Evolutionary conservation across 2,329 filamentous ascomycete genomes (phyloP).

Genomic region (Ascocoryne sarcoides): DNA sequence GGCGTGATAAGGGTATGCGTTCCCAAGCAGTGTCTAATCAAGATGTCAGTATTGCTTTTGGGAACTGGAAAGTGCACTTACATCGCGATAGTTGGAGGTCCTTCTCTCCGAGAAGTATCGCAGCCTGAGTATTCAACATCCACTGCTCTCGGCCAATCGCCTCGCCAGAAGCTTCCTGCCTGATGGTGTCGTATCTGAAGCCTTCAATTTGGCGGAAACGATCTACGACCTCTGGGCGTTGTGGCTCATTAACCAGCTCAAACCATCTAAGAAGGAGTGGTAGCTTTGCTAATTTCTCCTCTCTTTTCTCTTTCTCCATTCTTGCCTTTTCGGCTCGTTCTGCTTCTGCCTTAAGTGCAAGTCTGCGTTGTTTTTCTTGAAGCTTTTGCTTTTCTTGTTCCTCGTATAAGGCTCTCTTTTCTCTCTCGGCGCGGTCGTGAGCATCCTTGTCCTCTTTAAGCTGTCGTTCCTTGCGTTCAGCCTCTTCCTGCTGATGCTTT

Average conservation of each 20-base stretch:
- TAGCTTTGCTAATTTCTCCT: conserved; percentile 44
- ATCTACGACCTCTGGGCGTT: conserved; percentile 40
- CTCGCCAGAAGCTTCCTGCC: conserved; percentile 42
- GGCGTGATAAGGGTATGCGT: conserved; percentile 40
- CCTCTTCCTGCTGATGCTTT: conserved; percentile 23
- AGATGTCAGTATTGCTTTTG: conserved; percentile 6
- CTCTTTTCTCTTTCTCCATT: conserved; percentile 46
- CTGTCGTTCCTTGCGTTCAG: conserved; percentile 21
- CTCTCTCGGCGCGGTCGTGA: conserved; percentile 25
- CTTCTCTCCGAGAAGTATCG: conserved; percentile 55
- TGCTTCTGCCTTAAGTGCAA: conserved; percentile 30
- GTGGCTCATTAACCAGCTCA: conserved; percentile 43
- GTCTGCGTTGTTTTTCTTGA: conserved; percentile 32
- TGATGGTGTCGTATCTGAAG: conserved; percentile 56
- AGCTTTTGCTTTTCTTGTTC: conserved; percentile 28
- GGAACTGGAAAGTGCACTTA: conserved; percentile 31
- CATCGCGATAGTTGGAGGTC: conserved; percentile 51
- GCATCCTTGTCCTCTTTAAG: conserved; percentile 21
- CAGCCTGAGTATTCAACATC: conserved; percentile 56
- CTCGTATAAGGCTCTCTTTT: conserved; percentile 27
- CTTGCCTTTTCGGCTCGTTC: conserved; percentile 39
- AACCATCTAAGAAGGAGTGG: conserved; percentile 55
- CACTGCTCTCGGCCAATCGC: conserved; percentile 54
- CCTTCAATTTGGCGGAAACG: conserved; percentile 50
- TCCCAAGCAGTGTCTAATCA: conserved; percentile 49